Base-by-base conservation (phyloP, 1,139 yeast genomes). In the Candida albicans region DNA sequence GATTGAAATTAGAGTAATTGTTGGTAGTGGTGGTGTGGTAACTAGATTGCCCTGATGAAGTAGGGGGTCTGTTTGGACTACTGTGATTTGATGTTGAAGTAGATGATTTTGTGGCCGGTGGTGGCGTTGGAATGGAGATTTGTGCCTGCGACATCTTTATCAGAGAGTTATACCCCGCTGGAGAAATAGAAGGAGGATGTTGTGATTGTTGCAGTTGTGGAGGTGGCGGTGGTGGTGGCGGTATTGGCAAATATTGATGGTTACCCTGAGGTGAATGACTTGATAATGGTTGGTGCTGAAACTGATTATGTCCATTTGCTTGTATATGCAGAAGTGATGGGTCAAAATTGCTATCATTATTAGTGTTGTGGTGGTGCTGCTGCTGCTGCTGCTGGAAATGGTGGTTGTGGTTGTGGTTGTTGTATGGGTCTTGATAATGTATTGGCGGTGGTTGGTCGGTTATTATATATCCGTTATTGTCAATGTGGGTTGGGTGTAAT, bases 61-160 rank as follows among this genome's bases (percentile, higher is more conserved):
- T 10, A 11, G 37, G 24, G 22, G 18, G 25, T 13, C 29, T 33
- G 2, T 37, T 18, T 4, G 47, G 44, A 33, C 44, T 44, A 12
- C 33, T 35, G n/a, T 35, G 18, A 30, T 37, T 38, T 10, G 43
- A 39, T 9, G 42, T 35, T n/a, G 41, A 38, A 24, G 31, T 34
- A 5, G 41, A 36, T 22, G 32, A 12, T 26, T 42, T 34, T 13
- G 15, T 31, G 2, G 29, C 35, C 6, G 33, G 14, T 8, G 44
- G 40, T 2, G 47, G 43, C 24, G 43, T 40, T 3, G 44, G 43
- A 7, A 39, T 37, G 8, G 46, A 40, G 13, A 42, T 31, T 33
- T 42, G 49, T 7, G 42, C 34, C 6, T 46, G 41, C 27, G 28
- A 35, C 29, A 35, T 29, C 34, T 31, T 36, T 12, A 3, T 30